Percentiles rank a stretch among this genome's conserved stretches.
phyloP scores from a whole-genome alignment of 768 basidiomycete genomes.

The Agrocybe praecox region DNA sequence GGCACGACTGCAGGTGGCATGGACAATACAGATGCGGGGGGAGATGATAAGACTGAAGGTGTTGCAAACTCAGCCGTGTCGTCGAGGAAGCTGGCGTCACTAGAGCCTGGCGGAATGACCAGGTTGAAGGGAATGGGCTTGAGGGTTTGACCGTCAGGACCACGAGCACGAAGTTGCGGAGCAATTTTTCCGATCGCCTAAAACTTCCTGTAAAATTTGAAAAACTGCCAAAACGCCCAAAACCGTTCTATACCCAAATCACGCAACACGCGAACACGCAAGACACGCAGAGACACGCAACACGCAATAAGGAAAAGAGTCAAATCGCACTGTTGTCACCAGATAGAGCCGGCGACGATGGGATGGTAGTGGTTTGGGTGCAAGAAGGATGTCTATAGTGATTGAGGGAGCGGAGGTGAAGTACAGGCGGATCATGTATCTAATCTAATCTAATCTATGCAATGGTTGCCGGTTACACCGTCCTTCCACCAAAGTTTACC shows the following conservation, averaged over 20 bases:
- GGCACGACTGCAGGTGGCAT: background rate
- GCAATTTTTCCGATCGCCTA: background rate
- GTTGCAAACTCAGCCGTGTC: background rate
- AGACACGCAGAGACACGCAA: background rate
- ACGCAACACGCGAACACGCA: background rate
- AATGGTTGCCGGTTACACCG: no score
- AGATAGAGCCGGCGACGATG: background rate
- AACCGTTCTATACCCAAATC: no score
- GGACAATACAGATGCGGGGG: background rate
- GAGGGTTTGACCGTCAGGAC: background rate
- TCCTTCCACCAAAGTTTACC: no score
- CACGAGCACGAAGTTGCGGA: background rate
- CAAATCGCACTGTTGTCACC: background rate
- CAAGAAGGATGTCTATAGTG: background rate
- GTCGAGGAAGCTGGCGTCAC: no score
- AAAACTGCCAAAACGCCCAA: background rate
- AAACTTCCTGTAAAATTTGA: background rate
- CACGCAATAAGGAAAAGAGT: background rate
- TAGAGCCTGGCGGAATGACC: no score
- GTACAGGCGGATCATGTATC: background rate
- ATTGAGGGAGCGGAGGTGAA: background rate
- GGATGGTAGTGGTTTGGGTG: background rate
- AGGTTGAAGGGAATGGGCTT: background rate
- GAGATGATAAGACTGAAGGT: background rate
- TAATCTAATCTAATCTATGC: background rate